These are phyloP conservation scores for Trichoderma atroviride DNA, from an alignment of 2,329 filamentous ascomycete genomes.

Conservation along the genomic window DNA sequence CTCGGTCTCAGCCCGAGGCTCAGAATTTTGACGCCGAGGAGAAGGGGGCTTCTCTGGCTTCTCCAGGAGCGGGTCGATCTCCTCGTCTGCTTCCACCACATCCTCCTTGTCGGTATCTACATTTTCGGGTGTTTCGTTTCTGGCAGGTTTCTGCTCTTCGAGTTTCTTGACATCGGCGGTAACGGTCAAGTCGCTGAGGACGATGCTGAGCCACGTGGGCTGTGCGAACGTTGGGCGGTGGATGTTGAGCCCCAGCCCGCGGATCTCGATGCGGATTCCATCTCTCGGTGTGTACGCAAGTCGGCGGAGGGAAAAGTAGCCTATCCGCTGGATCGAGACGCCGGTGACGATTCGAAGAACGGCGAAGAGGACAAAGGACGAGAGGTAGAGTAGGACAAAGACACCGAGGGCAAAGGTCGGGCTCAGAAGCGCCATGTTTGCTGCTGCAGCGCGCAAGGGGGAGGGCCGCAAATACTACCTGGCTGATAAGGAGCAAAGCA, in stretches of 20 bases:
- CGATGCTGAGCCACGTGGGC: constrained; percentile 92
- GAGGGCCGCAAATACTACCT: constrained; percentile 24
- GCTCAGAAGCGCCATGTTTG: constrained; percentile 64
- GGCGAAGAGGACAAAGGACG: constrained; percentile 91
- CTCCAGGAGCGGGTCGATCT: constrained; percentile 20
- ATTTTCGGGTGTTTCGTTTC: constrained; percentile 38
- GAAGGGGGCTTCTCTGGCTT: neutral
- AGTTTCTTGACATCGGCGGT: constrained; percentile 76
- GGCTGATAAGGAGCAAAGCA: constrained; percentile 5
- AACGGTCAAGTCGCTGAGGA: constrained; percentile 81
- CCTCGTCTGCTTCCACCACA: constrained; percentile 28
- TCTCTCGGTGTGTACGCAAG: constrained; percentile 88
- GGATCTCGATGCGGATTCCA: constrained; percentile 86
- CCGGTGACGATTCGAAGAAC: constrained; percentile 90
- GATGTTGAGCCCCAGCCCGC: constrained; percentile 82
- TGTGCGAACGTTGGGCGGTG: constrained; percentile 96
- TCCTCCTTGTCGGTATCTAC: constrained; percentile 32
- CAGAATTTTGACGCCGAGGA: constrained; percentile 28
- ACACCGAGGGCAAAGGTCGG: constrained; percentile 87
- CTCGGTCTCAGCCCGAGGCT: constrained; percentile 58
- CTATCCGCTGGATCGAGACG: constrained; percentile 92
- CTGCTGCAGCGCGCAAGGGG: constrained; percentile 10
- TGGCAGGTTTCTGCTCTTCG: constrained; percentile 49
- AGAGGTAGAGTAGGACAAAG: constrained; percentile 82
- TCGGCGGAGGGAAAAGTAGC: constrained; percentile 87